Conservation (phyloP, 2,329 filamentous ascomycete species). For the Ilyonectria destructans region DNA sequence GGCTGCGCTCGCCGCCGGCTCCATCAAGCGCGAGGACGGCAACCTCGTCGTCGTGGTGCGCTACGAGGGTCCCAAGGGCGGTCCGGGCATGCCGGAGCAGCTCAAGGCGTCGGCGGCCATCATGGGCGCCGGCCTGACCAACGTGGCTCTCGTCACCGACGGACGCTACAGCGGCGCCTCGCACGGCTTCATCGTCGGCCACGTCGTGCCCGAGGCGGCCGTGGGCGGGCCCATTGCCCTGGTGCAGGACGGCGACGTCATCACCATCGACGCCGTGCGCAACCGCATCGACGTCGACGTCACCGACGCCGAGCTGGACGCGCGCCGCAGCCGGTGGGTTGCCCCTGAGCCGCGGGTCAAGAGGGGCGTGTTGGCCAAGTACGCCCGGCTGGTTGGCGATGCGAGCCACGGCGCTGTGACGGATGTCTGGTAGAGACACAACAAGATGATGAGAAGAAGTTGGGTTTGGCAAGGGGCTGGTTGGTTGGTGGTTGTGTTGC, state of each 20-base stretch:
- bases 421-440: constrained; percentile 63
- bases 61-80: constrained; percentile 94
- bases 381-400: constrained; percentile 89
- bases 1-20: constrained; percentile 80
- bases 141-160: constrained; percentile 93
- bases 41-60: constrained; percentile 92
- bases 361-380: constrained; percentile 91
- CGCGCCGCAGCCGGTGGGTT: constrained; percentile 78
- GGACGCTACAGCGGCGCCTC: constrained; percentile 90
- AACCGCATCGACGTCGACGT: constrained; percentile 82
- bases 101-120: constrained; percentile 90
- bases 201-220: constrained; percentile 92
- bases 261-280: constrained; percentile 88
- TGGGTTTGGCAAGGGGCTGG: background rate
- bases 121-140: constrained; percentile 91
- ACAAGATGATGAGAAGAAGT: background rate
- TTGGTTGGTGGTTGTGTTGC: background rate
- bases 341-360: constrained; percentile 81
- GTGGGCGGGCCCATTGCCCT: constrained; percentile 91
- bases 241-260: constrained; percentile 83
- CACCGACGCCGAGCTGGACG: constrained; percentile 78
- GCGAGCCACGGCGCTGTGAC: constrained; percentile 94
- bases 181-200: constrained; percentile 95
- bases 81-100: constrained; percentile 97
- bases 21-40: constrained; percentile 70